phyloP scores from a whole-genome alignment of 202 grass and related monocot genomes.

The Brachypodium distachyon region DNA sequence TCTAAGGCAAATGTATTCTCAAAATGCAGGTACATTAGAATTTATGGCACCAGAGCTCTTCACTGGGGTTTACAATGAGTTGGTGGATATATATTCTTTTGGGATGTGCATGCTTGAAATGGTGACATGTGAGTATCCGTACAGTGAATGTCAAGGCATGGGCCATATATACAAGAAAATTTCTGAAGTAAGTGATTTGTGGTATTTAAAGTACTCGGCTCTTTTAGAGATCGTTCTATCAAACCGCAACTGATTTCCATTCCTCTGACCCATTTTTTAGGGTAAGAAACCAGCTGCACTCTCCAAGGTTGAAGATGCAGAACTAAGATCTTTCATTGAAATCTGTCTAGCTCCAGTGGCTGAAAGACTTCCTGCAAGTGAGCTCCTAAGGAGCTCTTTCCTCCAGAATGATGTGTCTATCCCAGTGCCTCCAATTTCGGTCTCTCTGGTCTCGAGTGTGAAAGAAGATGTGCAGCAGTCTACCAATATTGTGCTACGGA shows the following conservation, averaged over 20 bases:
- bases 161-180: conserved; percentile 55
- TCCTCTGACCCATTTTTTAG: not conserved
- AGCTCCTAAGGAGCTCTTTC: conserved; percentile 46
- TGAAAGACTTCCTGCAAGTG: conserved; percentile 20
- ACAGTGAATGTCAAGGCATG: conserved; percentile 46
- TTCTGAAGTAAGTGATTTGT: conserved; percentile 29
- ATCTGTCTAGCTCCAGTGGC: conserved; percentile 42
- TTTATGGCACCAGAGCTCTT: conserved; percentile 68
- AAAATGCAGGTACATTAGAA: conserved; percentile 51
- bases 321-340: conserved; percentile 52
- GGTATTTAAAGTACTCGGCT: not conserved
- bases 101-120: conserved; percentile 75
- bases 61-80: conserved; percentile 42
- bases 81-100: conserved; percentile 69
- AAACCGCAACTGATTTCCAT: not conserved
- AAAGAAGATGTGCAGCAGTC: not conserved
- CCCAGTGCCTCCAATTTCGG: conserved; percentile 6
- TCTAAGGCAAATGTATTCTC: not conserved
- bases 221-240: not conserved
- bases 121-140: conserved; percentile 60
- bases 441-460: conserved; percentile 24
- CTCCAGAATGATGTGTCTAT: conserved; percentile 24
- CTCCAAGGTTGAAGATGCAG: conserved; percentile 40
- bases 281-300: conserved; percentile 51
- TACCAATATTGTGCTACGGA: conserved; percentile 11